Evolutionary conservation across 2,329 filamentous ascomycete genomes (phyloP).

Genomic region (Talaromyces sp.): DNA sequence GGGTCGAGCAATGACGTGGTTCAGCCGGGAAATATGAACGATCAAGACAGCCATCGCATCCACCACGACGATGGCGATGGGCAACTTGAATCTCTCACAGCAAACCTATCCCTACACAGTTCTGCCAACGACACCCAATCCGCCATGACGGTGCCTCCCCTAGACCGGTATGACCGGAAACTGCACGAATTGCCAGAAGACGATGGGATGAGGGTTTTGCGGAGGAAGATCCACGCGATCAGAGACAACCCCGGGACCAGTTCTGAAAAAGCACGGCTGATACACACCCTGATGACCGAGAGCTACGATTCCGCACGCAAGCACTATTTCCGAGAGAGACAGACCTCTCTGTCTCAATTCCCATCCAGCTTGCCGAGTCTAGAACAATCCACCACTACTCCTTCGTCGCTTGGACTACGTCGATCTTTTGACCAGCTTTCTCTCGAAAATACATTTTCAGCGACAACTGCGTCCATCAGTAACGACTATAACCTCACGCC

Average conservation of each 20-base stretch:
- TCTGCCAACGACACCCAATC: background rate
- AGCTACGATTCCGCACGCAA: slow-evolving; percentile 52
- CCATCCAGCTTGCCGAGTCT: slow-evolving; percentile 20
- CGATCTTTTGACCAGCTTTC: slow-evolving; percentile 24
- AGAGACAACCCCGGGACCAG: slow-evolving; percentile 56
- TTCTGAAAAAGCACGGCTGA: slow-evolving; percentile 63
- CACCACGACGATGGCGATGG: background rate
- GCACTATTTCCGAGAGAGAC: slow-evolving; percentile 17
- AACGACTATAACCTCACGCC: slow-evolving; percentile 36
- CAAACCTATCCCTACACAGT: background rate
- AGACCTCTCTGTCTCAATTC: slow-evolving; percentile 16
- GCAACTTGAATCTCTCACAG: background rate
- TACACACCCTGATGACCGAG: slow-evolving; percentile 68
- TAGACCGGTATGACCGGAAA: slow-evolving; percentile 3
- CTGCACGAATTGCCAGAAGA: slow-evolving; percentile 58
- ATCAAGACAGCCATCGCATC: background rate
- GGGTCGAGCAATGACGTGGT: slow-evolving; percentile 5
- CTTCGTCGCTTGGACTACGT: slow-evolving; percentile 25
- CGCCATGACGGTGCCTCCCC: background rate
- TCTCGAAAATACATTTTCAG: slow-evolving; percentile 21
- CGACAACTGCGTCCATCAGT: slow-evolving; percentile 23
- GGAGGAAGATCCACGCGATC: slow-evolving; percentile 64
- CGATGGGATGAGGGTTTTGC: slow-evolving; percentile 68
- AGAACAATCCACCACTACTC: slow-evolving; percentile 15
- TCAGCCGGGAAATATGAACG: slow-evolving; percentile 2